phyloP scores from a whole-genome alignment of 2,329 filamentous ascomycete species.

The Incumbomyces lentus region DNA sequence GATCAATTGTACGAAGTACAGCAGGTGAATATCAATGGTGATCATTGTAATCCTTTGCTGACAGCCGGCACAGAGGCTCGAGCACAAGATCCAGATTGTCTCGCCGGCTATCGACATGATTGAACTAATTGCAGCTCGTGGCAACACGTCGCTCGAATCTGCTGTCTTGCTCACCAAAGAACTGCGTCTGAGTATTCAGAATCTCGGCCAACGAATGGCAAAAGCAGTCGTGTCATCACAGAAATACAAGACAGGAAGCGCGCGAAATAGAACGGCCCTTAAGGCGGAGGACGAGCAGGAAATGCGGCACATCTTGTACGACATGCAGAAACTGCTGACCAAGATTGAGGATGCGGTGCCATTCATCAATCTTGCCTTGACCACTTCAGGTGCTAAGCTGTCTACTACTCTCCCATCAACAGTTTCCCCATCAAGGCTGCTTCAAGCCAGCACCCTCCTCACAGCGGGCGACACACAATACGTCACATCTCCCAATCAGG shows the following conservation, averaged over 20 bases:
- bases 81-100: slow-evolving; percentile 82
- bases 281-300: slow-evolving; percentile 52
- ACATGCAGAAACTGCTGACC: slow-evolving; percentile 63
- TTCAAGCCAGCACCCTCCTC: slow-evolving; percentile 87
- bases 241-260: slow-evolving; percentile 27
- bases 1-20: slow-evolving; percentile 65
- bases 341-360: slow-evolving; percentile 88
- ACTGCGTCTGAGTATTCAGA: slow-evolving; percentile 72
- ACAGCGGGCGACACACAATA: slow-evolving; percentile 81
- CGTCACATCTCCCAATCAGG: slow-evolving; percentile 48
- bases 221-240: slow-evolving; percentile 58
- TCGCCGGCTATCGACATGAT: slow-evolving; percentile 87
- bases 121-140: slow-evolving; percentile 69
- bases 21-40: slow-evolving; percentile 24
- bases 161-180: slow-evolving; percentile 74
- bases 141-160: slow-evolving; percentile 73
- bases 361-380: slow-evolving; percentile 84
- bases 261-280: slow-evolving; percentile 36
- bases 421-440: slow-evolving; percentile 77
- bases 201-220: slow-evolving; percentile 64
- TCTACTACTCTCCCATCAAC: slow-evolving; percentile 68
- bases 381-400: slow-evolving; percentile 79
- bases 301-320: slow-evolving; percentile 57
- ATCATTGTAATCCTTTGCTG: neutral
- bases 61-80: slow-evolving; percentile 41